Base-by-base conservation (phyloP, 331 rosid species). In the Acacia concinna region DNA sequence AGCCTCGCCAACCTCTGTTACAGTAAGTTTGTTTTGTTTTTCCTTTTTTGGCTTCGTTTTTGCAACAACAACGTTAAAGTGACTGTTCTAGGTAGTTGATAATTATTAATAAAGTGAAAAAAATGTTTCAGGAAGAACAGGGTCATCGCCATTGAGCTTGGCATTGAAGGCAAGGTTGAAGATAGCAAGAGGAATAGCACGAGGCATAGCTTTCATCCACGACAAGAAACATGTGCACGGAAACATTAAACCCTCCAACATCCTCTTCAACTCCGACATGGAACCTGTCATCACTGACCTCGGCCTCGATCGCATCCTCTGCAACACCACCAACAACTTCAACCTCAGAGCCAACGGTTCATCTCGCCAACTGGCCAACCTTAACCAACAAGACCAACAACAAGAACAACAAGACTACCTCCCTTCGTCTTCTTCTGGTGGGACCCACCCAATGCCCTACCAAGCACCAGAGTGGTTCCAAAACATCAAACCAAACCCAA, bases 201-300 rank as follows among this genome's bases (percentile, higher is more conserved):
- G 85, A 65, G 98, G 94, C 10, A 83, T 95, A 18, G 89, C 85
- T 3, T 93, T 86, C 86, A 81, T 95, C 84, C 99, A 95, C n/a
- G 99, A 90, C 73, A 95, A 90, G 93, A 93, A 93, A 43, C 94
- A 91, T 44, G 93, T 95, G 59, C 99, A 95, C 54, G 97, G 91
- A 75, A 88, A 85, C 65, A 68, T 95, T 17, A 95, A 90, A 83
- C 96, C 98, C 0, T 86, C 88, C 84, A 95, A 93, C 86, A 89
- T 95, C 18, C 87, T 93, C 69, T 70, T 95, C 14, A 85, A 38
- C 84, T 57, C 93, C 0, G 89, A 91, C 4, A 89, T 93, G 89
- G 97, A 91, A 71, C 90, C 98, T 1, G 21, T 87, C 34, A 90
- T 95, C 64, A 71, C 88, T n/a, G 99, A 95, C 70, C 82, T 95